A percentile compares a stretch with the other conserved stretches of the same genome.
Conservation (phyloP, 2,329 filamentous ascomycete genomes). For the Aspergillus aculeatinus region DNA sequence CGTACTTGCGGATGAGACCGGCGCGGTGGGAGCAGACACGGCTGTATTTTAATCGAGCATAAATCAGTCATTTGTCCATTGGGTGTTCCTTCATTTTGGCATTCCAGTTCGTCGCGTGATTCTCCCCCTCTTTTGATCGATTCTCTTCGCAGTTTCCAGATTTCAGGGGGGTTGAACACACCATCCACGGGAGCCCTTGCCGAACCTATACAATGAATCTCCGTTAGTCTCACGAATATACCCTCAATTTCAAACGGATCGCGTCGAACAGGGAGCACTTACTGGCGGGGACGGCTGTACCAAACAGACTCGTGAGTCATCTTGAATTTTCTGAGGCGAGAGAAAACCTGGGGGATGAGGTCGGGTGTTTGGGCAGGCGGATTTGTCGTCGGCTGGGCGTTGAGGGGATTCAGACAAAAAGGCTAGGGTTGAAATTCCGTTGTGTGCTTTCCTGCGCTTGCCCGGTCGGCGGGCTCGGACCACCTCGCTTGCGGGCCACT, state of each 20-base stretch:
- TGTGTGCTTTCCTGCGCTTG: constrained; percentile 30
- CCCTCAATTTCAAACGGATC: constrained; percentile 1
- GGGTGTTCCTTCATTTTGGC: constrained; percentile 10
- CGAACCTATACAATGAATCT: constrained; percentile 46
- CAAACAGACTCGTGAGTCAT: constrained; percentile 96
- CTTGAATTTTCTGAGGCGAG: constrained; percentile 47
- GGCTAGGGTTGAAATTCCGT: constrained; percentile 36
- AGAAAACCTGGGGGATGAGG: constrained; percentile 26
- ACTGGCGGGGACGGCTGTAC: constrained; percentile 96
- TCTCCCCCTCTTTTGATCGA: background rate
- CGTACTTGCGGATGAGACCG: constrained; percentile 99
- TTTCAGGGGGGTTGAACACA: constrained; percentile 54
- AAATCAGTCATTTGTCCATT: constrained; percentile 26
- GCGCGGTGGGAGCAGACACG: constrained; percentile 90
- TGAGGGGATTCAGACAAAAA: constrained; percentile 27
- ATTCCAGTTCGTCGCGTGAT: background rate
- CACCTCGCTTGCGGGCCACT: constrained; percentile 34
- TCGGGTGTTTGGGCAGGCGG: constrained; percentile 35
- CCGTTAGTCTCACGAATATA: constrained; percentile 20
- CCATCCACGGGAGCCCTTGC: constrained; percentile 93
- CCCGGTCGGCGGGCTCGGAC: constrained; percentile 26
- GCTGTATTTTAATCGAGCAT: constrained; percentile 45
- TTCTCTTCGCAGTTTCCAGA: background rate
- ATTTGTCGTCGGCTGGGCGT: constrained; percentile 36
- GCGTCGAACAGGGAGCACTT: constrained; percentile 38